Evolutionary conservation across 768 basidiomycete species (phyloP), one percentile per base, ranked within the genome.

Genomic region (Suillus paluster): DNA sequence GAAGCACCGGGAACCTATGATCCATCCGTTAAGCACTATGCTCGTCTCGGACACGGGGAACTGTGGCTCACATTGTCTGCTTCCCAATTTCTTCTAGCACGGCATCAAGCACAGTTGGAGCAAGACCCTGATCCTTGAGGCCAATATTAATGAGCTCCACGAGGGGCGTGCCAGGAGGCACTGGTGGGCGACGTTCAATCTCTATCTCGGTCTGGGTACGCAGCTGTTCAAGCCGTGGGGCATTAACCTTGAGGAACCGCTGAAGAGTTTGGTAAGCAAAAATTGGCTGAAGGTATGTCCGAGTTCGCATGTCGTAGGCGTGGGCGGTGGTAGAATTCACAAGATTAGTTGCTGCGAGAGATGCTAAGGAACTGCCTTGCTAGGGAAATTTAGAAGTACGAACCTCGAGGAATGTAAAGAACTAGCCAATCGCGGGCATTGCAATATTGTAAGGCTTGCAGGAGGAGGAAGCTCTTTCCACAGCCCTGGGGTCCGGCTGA

Each of bases 391-490:
- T 36, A 3, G 21, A 21, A 27, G 12, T 33, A 74, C 81, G 53
- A 36, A 92, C 93, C 86, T 76, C 89, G 81, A 4, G 95, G 94
- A 27, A 95, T 83, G 71, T 95, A 97, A 19, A 96, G 74, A 19
- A 94, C 92, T 23, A 96, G 82, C 91, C 93, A 95, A 30, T 84
- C 83, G 23, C 84, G 81, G 3, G 81, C 74, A 11, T 82, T 67
- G 38, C 87, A 88, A 64, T 92, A 87, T 42, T 90, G 81, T 0
- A 92, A 86, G 0, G 89, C 83, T 72, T 97, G 95, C 10, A 95
- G 77, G 34, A 97, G 75, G 10, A 92, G 73, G 63, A 84, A 86
- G 59, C 89, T 92, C 77, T 97, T 97, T 45, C 95, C 95, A 59
- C 84, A 87, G 6, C 95, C 95, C 10, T 83, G 63, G 7, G 83